phyloP scores from a whole-genome alignment of 306 rosid species.

The Senna siamea region DNA sequence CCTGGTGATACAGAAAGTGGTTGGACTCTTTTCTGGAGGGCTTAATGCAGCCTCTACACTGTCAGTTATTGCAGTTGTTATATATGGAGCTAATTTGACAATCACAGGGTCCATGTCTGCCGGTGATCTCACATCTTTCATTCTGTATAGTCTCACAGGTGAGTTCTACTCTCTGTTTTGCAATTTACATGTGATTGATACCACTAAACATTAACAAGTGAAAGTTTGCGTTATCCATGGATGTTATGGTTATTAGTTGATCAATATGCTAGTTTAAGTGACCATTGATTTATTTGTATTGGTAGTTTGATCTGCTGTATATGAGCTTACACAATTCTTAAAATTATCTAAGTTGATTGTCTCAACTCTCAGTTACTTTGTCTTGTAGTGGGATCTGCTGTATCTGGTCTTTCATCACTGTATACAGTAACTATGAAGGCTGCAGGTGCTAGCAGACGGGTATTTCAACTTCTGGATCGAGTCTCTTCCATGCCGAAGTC shows the following conservation, averaged over 20 bases:
- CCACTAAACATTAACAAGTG: not conserved
- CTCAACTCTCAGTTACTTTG: constrained; percentile 32
- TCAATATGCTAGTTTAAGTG: constrained; percentile 21
- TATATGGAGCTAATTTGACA: constrained; percentile 83
- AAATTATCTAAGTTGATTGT: constrained; percentile 16
- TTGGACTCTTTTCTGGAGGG: constrained; percentile 82
- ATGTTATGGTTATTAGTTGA: constrained; percentile 24
- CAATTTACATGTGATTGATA: constrained; percentile 13
- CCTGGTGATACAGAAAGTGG: constrained; percentile 63
- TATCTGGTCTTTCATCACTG: constrained; percentile 76
- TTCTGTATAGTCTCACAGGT: constrained; percentile 91
- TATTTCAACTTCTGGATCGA: constrained; percentile 81
- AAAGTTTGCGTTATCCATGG: constrained; percentile 16
- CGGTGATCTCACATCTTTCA: constrained; percentile 82
- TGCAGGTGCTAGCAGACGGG: constrained; percentile 88
- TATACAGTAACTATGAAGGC: constrained; percentile 83
- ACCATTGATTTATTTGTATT: constrained; percentile 8
- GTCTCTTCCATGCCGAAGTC: constrained; percentile 67
- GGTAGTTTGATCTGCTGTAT: constrained; percentile 27
- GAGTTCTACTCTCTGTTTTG: constrained; percentile 32
- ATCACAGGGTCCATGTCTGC: constrained; percentile 71
- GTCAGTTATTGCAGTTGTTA: constrained; percentile 71
- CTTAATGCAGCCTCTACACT: constrained; percentile 80
- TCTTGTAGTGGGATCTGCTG: constrained; percentile 70
- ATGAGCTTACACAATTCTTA: constrained; percentile 19